Evolutionary conservation across 225 moss, liverwort and hornwort genomes (phyloP), one percentile per base, ranked within the genome.

Genomic region (Asterella californica): DNA sequence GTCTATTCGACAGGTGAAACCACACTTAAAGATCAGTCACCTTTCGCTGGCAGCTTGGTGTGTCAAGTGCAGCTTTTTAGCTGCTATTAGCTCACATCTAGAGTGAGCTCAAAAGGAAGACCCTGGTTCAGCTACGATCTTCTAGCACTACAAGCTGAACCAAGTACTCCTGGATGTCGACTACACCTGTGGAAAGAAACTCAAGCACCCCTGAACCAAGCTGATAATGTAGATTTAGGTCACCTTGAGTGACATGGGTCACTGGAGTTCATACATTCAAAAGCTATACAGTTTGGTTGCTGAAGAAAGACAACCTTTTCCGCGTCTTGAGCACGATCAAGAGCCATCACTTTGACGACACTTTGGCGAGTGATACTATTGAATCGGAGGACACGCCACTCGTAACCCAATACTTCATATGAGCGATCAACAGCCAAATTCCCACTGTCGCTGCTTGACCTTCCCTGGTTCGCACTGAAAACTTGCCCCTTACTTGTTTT

Each of bases 361-460:
- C 96, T 97, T 81, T 97, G 96, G 72, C 96, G 90, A 11, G 96
- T 97, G 17, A 88, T 70, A 53, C 77, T 46, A 81, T 97, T 97
- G 81, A 97, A 97, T 72, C 96, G 91, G 57, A 97, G 86, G 72
- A 97, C 96, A 62, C 96, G 92, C 96, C 96, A 97, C 83, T 94
- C 93, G 68, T 84, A 93, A 77, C 90, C 89, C 14, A 91, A 76
- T 45, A 94, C 70, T 80, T 81, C 81, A 37, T 85, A 80, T 61
- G 79, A 83, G 52, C 79, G 76, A 70, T 68, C 70, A 27, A 48
- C 4, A 45, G 38, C 61, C 27, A 81, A 80, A 72, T 76, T 78
- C 32, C 80, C 78, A 68, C 83, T 78, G 8, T 9, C 36, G 33
- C 72, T 73, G 63, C 42, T 80, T 69, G 84, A 27, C 80, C 54